Evolutionary conservation across 768 basidiomycete genomes (phyloP), one percentile per base, ranked within the genome.

Genomic region (Tulasnella sp.): DNA sequence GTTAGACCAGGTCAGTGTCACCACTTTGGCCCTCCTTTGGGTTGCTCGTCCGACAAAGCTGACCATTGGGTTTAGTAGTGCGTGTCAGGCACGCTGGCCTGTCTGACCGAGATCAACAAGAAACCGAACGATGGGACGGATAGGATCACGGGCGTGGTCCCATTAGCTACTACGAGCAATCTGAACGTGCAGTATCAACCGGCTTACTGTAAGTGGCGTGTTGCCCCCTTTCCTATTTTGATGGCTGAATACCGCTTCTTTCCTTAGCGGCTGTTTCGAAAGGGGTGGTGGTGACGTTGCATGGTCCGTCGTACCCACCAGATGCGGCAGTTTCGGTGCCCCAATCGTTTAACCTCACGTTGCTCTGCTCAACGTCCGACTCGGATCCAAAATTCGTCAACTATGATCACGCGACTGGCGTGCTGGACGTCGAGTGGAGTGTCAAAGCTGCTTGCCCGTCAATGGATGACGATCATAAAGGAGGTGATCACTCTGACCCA

Each of bases 111-210:
- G 63, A 76, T 73, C 32, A 88, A 89, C 63, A 63, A 71, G 62
- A 87, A 84, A 50, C 23, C 32, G 68, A 62, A 66, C 1, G 74
- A 71, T 19, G 67, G 72, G 37, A 54, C 71, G 2, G 82, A 86
- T 61, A 76, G 86, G 49, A 68, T 92, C 63, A 72, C 80, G 25
- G 72, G 79, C 29, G 85, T 89, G n/a, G 79, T 92, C 54, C 81
- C 86, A n/a, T 64, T 91, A 29, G 84, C 81, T 7, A 71, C 74
- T 60, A 67, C 67, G 0, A 63, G 66, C 9, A 59, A 54, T 35
- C 65, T 69, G 25, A 51, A 65, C 8, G 62, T 69, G 8, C 62
- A n/a, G n/a, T n/a, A n/a, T n/a, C n/a, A n/a, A n/a, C n/a, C n/a
- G n/a, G n/a, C n/a, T n/a, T n/a, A n/a, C n/a, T n/a, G n/a, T n/a